Percentiles rank a stretch among this genome's conserved stretches.
Conservation (phyloP, 2,329 filamentous ascomycete genomes). For the Venturia aucupariae region DNA sequence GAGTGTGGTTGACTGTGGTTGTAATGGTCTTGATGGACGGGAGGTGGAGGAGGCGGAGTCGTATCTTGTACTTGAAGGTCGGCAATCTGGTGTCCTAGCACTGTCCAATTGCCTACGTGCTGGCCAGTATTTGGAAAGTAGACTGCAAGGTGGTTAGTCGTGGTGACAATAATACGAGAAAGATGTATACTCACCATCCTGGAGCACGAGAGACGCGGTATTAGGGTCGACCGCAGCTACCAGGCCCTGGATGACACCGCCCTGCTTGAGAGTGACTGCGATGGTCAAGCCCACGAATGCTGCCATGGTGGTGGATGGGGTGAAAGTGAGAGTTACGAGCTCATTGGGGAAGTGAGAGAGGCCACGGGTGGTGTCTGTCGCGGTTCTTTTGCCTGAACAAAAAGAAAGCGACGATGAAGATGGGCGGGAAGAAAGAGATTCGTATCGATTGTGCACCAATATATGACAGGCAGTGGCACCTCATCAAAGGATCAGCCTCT, state of each 20-base stretch:
- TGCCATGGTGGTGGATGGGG: constrained; percentile 42
- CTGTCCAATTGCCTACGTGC: constrained; percentile 42
- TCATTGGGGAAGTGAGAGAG: background rate
- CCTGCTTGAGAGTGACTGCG: constrained; percentile 58
- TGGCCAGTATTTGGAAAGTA: constrained; percentile 47
- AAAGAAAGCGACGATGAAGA: too few relatives aligned
- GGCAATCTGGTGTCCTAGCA: constrained; percentile 49
- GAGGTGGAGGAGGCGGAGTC: constrained; percentile 21
- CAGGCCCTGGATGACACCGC: constrained; percentile 57
- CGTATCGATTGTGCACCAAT: background rate
- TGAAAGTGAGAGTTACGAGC: background rate
- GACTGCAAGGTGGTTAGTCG: constrained; percentile 33
- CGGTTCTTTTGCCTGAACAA: too few relatives aligned
- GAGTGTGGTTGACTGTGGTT: constrained; percentile 16
- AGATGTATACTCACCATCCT: constrained; percentile 51
- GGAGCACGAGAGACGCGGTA: constrained; percentile 52
- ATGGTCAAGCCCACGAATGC: constrained; percentile 71
- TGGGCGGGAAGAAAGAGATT: too few relatives aligned
- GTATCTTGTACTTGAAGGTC: constrained; percentile 45
- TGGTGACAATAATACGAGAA: background rate
- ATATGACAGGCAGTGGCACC: background rate
- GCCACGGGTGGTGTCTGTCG: too few relatives aligned
- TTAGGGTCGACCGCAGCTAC: constrained; percentile 62
- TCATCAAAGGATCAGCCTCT: background rate
- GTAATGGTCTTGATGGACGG: constrained; percentile 5